Base-by-base conservation (phyloP, 441 rosid species). In the Pelargonium citronellum region DNA sequence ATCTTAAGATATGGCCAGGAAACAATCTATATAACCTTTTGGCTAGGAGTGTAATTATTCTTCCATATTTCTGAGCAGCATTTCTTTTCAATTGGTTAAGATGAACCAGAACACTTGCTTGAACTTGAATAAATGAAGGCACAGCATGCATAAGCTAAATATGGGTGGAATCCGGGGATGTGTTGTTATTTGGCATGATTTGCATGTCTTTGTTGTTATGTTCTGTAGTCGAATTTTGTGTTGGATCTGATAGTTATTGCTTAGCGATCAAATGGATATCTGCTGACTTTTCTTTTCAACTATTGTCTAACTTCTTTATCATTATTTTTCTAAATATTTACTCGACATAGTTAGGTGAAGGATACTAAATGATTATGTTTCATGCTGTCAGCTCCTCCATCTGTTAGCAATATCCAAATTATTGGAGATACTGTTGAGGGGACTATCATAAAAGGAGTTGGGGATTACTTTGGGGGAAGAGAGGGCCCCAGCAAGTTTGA, bases 401-500 rank as follows among this genome's bases (percentile, higher is more conserved):
- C 98, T 7, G 97, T 89, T 64, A 74, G 78, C 75, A 84, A 91
- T 85, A 92, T 91, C 63, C 83, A 66, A 74, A 89, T 95, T 75
- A 53, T 81, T 83, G 99, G 99, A 82, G 97, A 91, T 79, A 73
- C 79, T 75, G 85, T 95, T 77, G 99, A 95, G 86, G 97, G 95
- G 75, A 82, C 78, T 81, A 63, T 79, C 65, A 72, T 95, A 66
- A 92, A 87, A 82, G 98, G 98, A 68, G 85, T 75, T 74, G 99
- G 97, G 60, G 82, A 88, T 75, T 95, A 95, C 87, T 95, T 92
- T 83, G 99, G 99, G 65, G 99, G 99, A 74, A 84, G 80, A 86
- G 99, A 95, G 78, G 98, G 99, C 74, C 98, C 99, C 9, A 95
- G 97, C 92, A 92, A 88, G 87, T 95, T 90, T 75, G 87, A 95